Evolutionary conservation across 2,329 filamentous ascomycete genomes (phyloP).

Genomic region (Tolypocladium amazonense): DNA sequence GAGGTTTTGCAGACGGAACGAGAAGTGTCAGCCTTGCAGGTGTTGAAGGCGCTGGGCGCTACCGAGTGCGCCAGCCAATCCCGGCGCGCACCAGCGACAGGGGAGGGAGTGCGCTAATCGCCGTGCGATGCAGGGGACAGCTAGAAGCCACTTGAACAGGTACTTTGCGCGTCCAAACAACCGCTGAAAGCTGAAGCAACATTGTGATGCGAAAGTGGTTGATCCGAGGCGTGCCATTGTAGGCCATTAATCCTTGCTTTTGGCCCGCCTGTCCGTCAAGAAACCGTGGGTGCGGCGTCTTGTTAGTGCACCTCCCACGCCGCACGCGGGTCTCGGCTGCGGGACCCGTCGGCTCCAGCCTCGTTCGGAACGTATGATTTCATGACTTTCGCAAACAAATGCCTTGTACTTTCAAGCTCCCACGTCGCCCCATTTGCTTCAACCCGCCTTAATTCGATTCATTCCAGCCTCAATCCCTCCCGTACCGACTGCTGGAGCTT

Average conservation of each 20-base stretch:
- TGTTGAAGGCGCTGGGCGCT: not conserved
- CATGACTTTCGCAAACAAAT: constrained; percentile 8
- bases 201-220: not conserved
- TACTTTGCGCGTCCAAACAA: not conserved
- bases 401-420: not conserved
- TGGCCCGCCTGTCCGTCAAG: not conserved
- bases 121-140: not conserved
- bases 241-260: too few species aligned
- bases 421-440: not conserved
- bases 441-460: not conserved
- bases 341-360: not conserved
- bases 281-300: not conserved
- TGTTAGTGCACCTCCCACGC: not conserved
- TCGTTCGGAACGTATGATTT: constrained; percentile 9
- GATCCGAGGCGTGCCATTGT: not conserved
- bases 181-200: not conserved
- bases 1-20: not conserved
- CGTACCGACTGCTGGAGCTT: not conserved
- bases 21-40: not conserved
- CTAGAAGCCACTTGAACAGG: too few species aligned
- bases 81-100: not conserved
- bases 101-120: not conserved
- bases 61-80: not conserved
- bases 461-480: not conserved
- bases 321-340: not conserved